Evolutionary conservation across 2,329 filamentous ascomycete species (phyloP).

Genomic region (Cladosporium sp.): DNA sequence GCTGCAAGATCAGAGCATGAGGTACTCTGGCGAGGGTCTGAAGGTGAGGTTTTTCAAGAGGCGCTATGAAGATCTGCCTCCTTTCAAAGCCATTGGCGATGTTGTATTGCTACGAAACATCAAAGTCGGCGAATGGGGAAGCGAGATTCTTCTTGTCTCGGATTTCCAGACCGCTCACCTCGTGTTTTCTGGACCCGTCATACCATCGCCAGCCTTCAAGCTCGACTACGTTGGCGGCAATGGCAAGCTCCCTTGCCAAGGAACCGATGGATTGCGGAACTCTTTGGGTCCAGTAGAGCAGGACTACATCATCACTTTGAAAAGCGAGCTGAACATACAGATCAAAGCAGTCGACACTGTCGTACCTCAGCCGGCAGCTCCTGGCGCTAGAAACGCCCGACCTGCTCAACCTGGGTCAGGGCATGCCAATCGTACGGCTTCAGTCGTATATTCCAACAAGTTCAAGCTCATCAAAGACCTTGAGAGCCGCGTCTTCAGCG

Average conservation of each 20-base stretch:
- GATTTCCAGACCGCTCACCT: slow-evolving; percentile 29
- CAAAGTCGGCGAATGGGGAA: slow-evolving; percentile 29
- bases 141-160: slow-evolving; percentile 30
- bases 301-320: slow-evolving; percentile 39
- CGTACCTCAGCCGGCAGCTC: neutral
- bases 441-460: neutral
- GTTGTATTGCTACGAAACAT: slow-evolving; percentile 61
- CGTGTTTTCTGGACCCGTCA: slow-evolving; percentile 31
- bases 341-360: neutral
- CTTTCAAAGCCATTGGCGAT: slow-evolving; percentile 56
- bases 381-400: neutral
- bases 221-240: slow-evolving; percentile 33
- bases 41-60: slow-evolving; percentile 63
- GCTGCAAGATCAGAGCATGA: slow-evolving; percentile 41
- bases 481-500: slow-evolving; percentile 58
- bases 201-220: slow-evolving; percentile 33
- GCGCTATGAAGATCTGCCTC: slow-evolving; percentile 39
- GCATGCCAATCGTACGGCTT: neutral
- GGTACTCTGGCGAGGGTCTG: slow-evolving; percentile 29
- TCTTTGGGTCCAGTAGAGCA: slow-evolving; percentile 34
- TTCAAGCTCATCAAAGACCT: slow-evolving; percentile 50
- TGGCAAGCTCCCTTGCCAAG: slow-evolving; percentile 22
- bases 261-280: slow-evolving; percentile 19
- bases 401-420: neutral
- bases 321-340: slow-evolving; percentile 19